Base-by-base conservation (phyloP, 495 filamentous ascomycete species). In the Cercophora scortea region DNA sequence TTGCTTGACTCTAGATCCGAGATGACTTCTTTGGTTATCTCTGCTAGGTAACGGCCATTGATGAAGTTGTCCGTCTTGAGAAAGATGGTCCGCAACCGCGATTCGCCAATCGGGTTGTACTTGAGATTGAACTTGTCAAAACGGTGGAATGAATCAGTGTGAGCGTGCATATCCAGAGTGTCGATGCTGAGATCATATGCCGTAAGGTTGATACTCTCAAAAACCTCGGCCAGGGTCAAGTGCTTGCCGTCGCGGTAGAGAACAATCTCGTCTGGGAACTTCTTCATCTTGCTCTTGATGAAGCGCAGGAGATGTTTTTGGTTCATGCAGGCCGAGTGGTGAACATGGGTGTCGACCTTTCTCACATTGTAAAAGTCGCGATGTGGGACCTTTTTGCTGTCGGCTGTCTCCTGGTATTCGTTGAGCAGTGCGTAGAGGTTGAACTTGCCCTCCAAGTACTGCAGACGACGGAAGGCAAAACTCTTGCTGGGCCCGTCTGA, bases 41-140 rank as follows among this genome's bases (percentile, higher is more conserved):
- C 93, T 0, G 93, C 93, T 17, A 98, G 78, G 67, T 98, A 98
- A 32, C 91, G 86, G 18, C 93, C 93, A 57, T 95, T 82, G 60
- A 98, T 95, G 70, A 88, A 90, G 70, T 98, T 98, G 70, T 98
- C 94, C 35, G 93, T 97, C 72, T 98, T 98, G 35, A 98, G 73
- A 67, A 98, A 98, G 57, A 98, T 97, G 36, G 91, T 94, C 53
- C 93, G 84, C 42, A 98, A 73, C 36, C 93, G 83, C 17, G 94
- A 97, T 67, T 97, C 93, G 32, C 93, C 93, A 39, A 98, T 86
- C 3, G 93, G 93, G 61, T 98, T 98, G 63, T 98, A 98, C 64
- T 98, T 98, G 19, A 98, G 76, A 62, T 98, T 98, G 77, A 98
- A 98, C 68, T 98, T 98, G 72, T 98, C 93, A 64, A 98, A 98